Conservation (phyloP, 192 early-diverging fungal genomes). For the Coemansia sp. region DNA sequence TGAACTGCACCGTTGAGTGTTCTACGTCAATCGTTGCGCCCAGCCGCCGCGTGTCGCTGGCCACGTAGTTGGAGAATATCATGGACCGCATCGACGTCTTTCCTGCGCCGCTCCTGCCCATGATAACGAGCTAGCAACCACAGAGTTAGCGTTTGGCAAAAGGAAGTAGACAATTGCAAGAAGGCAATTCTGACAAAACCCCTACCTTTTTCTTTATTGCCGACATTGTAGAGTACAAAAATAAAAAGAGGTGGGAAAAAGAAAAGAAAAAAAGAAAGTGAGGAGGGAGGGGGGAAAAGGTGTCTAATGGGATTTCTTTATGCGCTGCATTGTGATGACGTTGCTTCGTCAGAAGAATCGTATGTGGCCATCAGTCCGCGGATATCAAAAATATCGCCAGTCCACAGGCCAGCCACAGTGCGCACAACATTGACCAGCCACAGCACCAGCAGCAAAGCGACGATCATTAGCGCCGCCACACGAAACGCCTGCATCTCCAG, state of each 20-base stretch:
- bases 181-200: too few species aligned
- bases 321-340: too few species aligned
- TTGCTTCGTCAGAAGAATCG: background rate
- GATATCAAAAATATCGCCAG: constrained; percentile 25
- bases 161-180: too few species aligned
- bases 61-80: constrained; percentile 97
- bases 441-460: constrained; percentile 15
- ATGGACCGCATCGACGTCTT: constrained; percentile 99
- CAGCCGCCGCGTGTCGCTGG: constrained; percentile 88
- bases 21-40: constrained; percentile 99
- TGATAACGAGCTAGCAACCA: constrained; percentile 88
- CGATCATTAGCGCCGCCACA: too few species aligned
- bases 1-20: constrained; percentile 90
- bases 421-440: constrained; percentile 40
- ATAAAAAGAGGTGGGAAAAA: background rate
- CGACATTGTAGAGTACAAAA: background rate
- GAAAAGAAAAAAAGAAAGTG: background rate
- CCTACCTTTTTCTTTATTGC: constrained; percentile 21
- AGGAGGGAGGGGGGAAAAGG: background rate
- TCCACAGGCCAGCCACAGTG: constrained; percentile 33
- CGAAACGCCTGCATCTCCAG: constrained; percentile 18
- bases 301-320: too few species aligned
- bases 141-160: too few species aligned
- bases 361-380: constrained; percentile 7
- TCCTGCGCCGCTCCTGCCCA: constrained; percentile 95